Base-by-base conservation (phyloP, 148 eudicot species). In the Tetragonia tetragonoides region DNA sequence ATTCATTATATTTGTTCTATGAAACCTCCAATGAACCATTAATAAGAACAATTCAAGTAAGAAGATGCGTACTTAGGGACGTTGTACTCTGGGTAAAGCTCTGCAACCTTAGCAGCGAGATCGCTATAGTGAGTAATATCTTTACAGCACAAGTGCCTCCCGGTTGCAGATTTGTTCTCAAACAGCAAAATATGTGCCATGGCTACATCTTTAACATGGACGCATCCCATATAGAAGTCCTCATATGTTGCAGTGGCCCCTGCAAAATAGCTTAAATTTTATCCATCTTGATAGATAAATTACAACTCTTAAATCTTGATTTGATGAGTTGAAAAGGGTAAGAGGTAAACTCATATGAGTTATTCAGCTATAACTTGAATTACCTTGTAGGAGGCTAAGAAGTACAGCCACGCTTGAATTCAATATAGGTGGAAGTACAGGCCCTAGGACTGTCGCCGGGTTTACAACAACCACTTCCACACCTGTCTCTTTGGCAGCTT, bases 121-220 rank as follows among this genome's bases (percentile, higher is more conserved):
- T 94, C 97, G 16, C 93, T 85, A 60, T 68, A 94, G 56, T 92
- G 95, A 56, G 87, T 78, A 66, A 92, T 85, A 41, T 90, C 90
- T 86, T 89, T 89, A 56, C 91, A 88, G 74, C 98, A 94, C 74
- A 89, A 46, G 81, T 94, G 97, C 72, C 94, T 86, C 79, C 94
- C 98, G 16, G 77, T 81, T 10, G 97, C 92, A 21, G 88, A 71
- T 66, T 83, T 79, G 85, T 89, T 94, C 70, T 94, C 98, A 76
- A 83, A 94, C 21, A 88, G 83, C 83, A 94, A 73, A 64, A 89
- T 94, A 75, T 94, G 98, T 14, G 98, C 94, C 73, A 88, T 74
- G n/a, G 93, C 94, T 53, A 94, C 94, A 82, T 94, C 94, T 78
- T 90, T 90, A 17, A 94, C 93, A 81, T 94, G 94, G 10, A 90